Evolutionary conservation across 2,329 filamentous ascomycete genomes (phyloP).

Genomic region (Verticillium albo-atrum): DNA sequence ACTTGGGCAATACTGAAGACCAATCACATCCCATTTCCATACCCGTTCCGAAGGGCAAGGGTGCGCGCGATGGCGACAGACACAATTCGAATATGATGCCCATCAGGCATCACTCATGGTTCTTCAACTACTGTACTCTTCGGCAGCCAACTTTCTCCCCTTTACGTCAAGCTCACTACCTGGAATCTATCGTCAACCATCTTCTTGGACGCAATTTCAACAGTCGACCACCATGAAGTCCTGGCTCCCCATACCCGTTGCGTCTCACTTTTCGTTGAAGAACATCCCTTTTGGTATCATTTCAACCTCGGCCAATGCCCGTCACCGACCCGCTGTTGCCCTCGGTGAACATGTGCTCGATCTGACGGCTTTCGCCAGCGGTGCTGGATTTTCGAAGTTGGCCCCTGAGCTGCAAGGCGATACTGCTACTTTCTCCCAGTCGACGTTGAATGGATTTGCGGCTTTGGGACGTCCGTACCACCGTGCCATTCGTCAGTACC

Average conservation of each 20-base stretch:
- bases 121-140: too few species aligned
- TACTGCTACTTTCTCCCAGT: conserved; percentile 24
- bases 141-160: too few species aligned
- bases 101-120: neutral
- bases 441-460: conserved; percentile 66
- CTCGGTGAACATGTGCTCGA: conserved; percentile 66
- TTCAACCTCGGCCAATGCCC: conserved; percentile 46
- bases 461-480: conserved; percentile 61
- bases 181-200: neutral
- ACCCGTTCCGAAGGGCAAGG: neutral
- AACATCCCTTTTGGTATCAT: conserved; percentile 78
- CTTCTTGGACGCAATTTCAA: neutral
- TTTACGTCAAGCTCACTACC: too few species aligned
- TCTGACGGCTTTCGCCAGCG: conserved; percentile 28
- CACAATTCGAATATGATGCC: neutral
- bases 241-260: conserved; percentile 6
- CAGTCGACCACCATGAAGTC: conserved; percentile 7
- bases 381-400: conserved; percentile 8
- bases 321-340: conserved; percentile 60
- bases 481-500: conserved; percentile 59
- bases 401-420: conserved; percentile 3
- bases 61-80: too few species aligned
- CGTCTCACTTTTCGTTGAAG: conserved; percentile 56
- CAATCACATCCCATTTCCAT: neutral
- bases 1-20: too few species aligned